Evolutionary conservation across 169 alveolate genomes (phyloP).

Genomic region (Eimeria praecox): DNA sequence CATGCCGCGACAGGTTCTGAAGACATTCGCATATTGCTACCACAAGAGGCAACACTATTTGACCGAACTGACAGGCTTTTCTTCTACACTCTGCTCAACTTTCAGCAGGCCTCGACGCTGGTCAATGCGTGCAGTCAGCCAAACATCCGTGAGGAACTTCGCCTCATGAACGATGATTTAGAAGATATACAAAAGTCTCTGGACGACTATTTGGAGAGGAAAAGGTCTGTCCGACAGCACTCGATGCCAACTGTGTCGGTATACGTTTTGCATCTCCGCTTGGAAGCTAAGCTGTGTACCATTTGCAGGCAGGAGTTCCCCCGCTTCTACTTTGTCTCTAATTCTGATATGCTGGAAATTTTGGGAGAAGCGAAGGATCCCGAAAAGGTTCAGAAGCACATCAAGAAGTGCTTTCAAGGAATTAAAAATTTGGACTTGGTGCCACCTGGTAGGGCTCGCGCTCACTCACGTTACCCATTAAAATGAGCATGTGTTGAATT

Average conservation of each 20-base stretch:
- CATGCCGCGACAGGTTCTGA: conserved; percentile 83
- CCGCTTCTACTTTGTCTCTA: conserved; percentile 97
- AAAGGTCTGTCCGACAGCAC: conserved; percentile 85
- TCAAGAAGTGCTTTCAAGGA: conserved; percentile 96
- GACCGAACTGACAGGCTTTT: conserved; percentile 79
- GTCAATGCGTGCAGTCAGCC: conserved; percentile 79
- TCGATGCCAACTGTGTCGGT: too few species aligned
- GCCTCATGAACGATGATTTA: conserved; percentile 82
- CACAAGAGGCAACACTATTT: conserved; percentile 85
- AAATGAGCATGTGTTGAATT: neutral
- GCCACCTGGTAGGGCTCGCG: conserved; percentile 81
- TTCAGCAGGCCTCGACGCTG: conserved; percentile 75
- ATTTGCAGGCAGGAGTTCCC: conserved; percentile 91
- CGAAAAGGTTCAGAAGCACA: conserved; percentile 94
- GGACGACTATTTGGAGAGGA: conserved; percentile 95
- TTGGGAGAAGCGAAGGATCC: conserved; percentile 96
- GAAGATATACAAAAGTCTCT: conserved; percentile 96
- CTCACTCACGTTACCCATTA: too few species aligned
- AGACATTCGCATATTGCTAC: conserved; percentile 86
- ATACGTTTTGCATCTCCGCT: neutral
- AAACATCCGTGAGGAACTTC: conserved; percentile 60
- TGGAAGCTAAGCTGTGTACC: neutral
- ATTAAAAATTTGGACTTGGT: conserved; percentile 90
- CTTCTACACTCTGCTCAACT: conserved; percentile 31
- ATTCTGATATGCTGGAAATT: conserved; percentile 96